phyloP scores from a whole-genome alignment of 148 eudicot genomes.

The Drosera capensis region DNA sequence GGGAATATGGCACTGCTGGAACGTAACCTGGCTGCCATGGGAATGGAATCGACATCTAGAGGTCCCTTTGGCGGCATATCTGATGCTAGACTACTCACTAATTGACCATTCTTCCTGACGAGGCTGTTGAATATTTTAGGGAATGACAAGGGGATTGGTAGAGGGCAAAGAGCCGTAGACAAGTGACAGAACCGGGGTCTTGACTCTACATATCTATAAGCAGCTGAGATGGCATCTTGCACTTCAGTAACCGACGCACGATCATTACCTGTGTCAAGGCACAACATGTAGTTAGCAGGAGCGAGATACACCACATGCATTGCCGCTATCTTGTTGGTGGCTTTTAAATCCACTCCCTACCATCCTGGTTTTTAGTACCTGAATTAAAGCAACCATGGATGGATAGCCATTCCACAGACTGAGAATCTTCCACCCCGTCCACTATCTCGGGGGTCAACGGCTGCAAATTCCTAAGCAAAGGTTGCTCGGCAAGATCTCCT shows the following conservation, averaged over 20 bases:
- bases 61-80: constrained; percentile 46
- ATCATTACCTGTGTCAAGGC: constrained; percentile 27
- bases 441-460: constrained; percentile 57
- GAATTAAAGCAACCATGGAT: constrained; percentile 61
- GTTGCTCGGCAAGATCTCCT: constrained; percentile 34
- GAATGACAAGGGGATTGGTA: constrained; percentile 84
- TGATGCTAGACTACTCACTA: constrained; percentile 23
- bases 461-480: constrained; percentile 42
- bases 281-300: too few species aligned
- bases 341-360: too few species aligned
- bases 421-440: constrained; percentile 56
- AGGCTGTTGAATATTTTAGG: constrained; percentile 55
- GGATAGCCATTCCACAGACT: constrained; percentile 46
- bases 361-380: constrained; percentile 32
- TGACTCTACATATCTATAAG: constrained; percentile 22
- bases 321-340: too few species aligned
- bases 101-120: constrained; percentile 57
- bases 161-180: constrained; percentile 59
- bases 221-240: constrained; percentile 44
- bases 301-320: too few species aligned
- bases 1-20: constrained; percentile 70
- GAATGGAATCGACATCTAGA: constrained; percentile 66
- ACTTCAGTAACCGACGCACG: constrained; percentile 58
- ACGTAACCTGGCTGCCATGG: constrained; percentile 79
- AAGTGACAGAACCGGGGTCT: constrained; percentile 69